Conservation (phyloP, 768 basidiomycete species). For the Multifurca ochricompacta region DNA sequence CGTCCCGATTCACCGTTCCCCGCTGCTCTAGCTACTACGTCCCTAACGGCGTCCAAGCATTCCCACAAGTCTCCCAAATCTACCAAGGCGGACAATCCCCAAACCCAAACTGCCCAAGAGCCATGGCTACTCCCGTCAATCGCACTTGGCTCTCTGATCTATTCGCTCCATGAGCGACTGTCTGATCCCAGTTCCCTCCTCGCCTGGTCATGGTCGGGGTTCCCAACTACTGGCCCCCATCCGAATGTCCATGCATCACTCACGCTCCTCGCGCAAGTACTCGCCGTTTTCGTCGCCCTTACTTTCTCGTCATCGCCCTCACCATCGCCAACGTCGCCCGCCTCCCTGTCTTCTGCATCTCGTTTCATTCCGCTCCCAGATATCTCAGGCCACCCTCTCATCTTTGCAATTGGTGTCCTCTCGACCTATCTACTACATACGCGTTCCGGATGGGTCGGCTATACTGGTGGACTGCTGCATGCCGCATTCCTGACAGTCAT, state of each 20-base stretch:
- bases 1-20: constrained; percentile 30
- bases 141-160: constrained; percentile 61
- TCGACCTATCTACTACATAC: constrained; percentile 50
- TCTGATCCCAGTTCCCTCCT: constrained; percentile 72
- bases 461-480: constrained; percentile 54
- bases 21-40: constrained; percentile 1
- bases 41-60: not conserved
- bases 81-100: not conserved
- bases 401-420: constrained; percentile 47
- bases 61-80: not conserved
- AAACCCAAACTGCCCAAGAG: not conserved
- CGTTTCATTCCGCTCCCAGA: not conserved
- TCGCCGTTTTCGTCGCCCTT: constrained; percentile 45
- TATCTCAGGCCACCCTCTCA: constrained; percentile 38
- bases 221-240: constrained; percentile 61
- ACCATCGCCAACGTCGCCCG: not conserved
- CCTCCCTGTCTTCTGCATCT: not conserved
- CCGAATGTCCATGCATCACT: constrained; percentile 64
- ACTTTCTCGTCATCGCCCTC: constrained; percentile 22
- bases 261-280: constrained; percentile 53
- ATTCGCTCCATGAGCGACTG: constrained; percentile 63
- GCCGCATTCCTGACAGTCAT: constrained; percentile 60
- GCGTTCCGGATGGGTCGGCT: constrained; percentile 62
- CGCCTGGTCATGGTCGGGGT: constrained; percentile 90
- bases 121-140: constrained; percentile 39